Percentiles rank a stretch among this genome's conserved stretches.
phyloP scores from a whole-genome alignment of 2,329 filamentous ascomycete genomes.

The Clarireedia homoeocarpa region DNA sequence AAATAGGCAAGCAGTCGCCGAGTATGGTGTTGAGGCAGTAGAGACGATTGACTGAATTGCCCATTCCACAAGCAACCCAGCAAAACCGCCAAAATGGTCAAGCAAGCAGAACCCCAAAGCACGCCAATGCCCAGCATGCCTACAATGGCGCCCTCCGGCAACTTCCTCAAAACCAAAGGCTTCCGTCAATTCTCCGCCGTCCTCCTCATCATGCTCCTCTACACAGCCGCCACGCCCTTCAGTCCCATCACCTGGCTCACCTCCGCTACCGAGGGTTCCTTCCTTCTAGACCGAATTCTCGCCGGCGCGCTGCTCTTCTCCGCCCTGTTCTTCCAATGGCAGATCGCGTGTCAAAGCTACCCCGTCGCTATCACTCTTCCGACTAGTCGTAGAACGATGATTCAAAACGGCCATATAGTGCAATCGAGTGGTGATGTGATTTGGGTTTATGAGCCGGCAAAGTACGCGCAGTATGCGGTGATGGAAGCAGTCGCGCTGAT shows the following conservation, averaged over 20 bases:
- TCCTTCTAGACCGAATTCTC: slow-evolving; percentile 16
- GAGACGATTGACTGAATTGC: not conserved
- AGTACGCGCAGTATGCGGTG: slow-evolving; percentile 15
- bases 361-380: slow-evolving; percentile 6
- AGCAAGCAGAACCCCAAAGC: slow-evolving; percentile 2
- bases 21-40: not conserved
- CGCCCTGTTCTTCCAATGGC: slow-evolving; percentile 18
- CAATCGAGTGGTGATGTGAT: slow-evolving; percentile 2
- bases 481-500: slow-evolving; percentile 10
- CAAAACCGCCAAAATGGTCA: slow-evolving; percentile 2
- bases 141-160: not conserved
- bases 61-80: no score
- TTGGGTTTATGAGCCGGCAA: slow-evolving; percentile 14
- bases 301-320: slow-evolving; percentile 15
- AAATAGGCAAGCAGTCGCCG: not conserved
- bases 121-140: slow-evolving; percentile 1
- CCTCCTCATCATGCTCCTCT: slow-evolving; percentile 7
- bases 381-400: not conserved
- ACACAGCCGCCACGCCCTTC: slow-evolving; percentile 18
- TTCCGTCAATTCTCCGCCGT: slow-evolving; percentile 2
- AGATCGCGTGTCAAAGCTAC: slow-evolving; percentile 13
- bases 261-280: slow-evolving; percentile 9
- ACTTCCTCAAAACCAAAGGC: not conserved
- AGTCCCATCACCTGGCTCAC: slow-evolving; percentile 17
- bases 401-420: not conserved